Base-by-base conservation (phyloP, 1,139 yeast species). In the Pichia sorboxylosa region DNA sequence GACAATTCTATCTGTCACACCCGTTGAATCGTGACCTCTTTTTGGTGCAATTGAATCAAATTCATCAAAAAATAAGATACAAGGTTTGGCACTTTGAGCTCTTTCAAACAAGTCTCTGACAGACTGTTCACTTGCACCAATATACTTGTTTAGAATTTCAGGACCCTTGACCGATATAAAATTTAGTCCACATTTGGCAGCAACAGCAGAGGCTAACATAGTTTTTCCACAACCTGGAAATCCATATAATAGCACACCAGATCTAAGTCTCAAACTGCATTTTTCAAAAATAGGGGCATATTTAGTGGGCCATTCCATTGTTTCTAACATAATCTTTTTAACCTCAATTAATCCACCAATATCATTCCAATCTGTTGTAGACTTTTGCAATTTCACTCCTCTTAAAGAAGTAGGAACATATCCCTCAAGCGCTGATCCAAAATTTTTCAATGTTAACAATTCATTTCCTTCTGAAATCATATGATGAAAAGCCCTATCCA, bases 151-250 rank as follows among this genome's bases (percentile, higher is more conserved):
- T 45, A 90, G 66, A 33, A 90, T 84, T 52, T 90, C 98, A 0
- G 98, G 98, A 13, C 98, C 98, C 54, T 90, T 90, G 34, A 90
- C 80, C 3, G 94, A 78, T 23, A 90, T 90, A 53, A 90, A 90
- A 48, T 90, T 90, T 38, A 90, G 64, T 0, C 97, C 97, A 58
- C 96, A 84, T 50, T 87, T 93, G 1, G 87, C 80, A 0, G 97
- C 94, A 31, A 90, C 84, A 0, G 97, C 96, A 40, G 92, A 79
- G 0, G 97, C 97, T 25, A 90, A 58, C 40, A 87, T 63, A 0
- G 98, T 90, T 55, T 90, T 90, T 34, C 98, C 98, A 59, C 98
- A 90, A 4, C 98, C 98, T 1, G 98, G 98, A 49, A 83, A 90
- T 0, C 98, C 98, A 55, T 87, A 90, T 13, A 90, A 66, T 33